Evolutionary conservation across 75 land plant genomes (phyloP).

Genomic region (Sequoiadendron giganteum): DNA sequence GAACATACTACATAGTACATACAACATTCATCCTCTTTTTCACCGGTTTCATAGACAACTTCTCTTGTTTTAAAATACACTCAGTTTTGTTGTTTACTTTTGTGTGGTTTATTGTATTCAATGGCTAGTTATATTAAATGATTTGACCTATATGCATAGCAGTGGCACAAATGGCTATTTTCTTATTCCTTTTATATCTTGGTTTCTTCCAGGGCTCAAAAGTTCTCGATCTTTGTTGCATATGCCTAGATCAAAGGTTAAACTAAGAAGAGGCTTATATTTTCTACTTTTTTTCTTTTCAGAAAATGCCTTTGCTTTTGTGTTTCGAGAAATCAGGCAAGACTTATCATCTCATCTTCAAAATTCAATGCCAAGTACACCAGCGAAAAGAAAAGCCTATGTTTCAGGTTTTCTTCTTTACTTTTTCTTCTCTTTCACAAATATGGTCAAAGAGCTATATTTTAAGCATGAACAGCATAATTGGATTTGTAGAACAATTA

Average conservation of each 20-base stretch:
- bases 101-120: neutral
- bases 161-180: neutral
- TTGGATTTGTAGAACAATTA: neutral
- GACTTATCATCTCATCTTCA: neutral
- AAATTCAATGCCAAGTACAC: slow-evolving; percentile 18
- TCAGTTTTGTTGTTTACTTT: neutral
- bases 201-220: neutral
- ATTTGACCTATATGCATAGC: neutral
- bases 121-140: neutral
- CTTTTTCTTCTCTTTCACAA: neutral
- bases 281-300: slow-evolving; percentile 11
- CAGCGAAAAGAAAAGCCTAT: slow-evolving; percentile 66
- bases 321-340: slow-evolving; percentile 65
- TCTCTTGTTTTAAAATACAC: neutral
- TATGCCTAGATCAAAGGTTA: neutral
- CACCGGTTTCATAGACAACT: neutral
- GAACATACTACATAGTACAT: neutral
- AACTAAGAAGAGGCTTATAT: neutral
- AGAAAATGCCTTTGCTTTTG: slow-evolving; percentile 88
- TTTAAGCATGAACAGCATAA: neutral
- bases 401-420: slow-evolving; percentile 8
- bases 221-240: neutral
- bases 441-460: neutral
- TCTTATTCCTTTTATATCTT: neutral
- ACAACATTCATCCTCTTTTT: neutral